Conservation (phyloP, 169 alveolate species). For the Plasmodium chabaudi region DNA sequence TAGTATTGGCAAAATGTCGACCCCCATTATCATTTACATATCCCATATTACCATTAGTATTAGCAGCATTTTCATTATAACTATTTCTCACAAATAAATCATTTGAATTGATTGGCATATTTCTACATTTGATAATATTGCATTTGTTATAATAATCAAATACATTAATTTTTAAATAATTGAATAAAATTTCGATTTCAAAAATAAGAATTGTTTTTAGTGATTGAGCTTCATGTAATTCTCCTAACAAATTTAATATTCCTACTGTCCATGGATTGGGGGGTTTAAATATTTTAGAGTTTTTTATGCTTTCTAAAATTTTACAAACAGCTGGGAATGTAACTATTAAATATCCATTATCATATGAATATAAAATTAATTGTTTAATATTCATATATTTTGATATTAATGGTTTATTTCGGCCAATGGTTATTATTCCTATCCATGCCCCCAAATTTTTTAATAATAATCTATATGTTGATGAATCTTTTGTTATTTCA, state of each 20-base stretch:
- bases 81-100: conserved; percentile 56
- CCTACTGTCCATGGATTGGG: conserved; percentile 96
- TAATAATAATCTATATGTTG: conserved; percentile 89
- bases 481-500: conserved; percentile 87
- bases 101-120: conserved; percentile 57
- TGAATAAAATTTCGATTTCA: conserved; percentile 89
- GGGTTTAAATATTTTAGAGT: conserved; percentile 87
- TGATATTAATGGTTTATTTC: conserved; percentile 91
- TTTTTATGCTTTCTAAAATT: conserved; percentile 86
- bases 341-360: conserved; percentile 86
- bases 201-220: conserved; percentile 88
- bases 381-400: conserved; percentile 91
- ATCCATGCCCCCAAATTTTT: conserved; percentile 92
- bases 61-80: conserved; percentile 10
- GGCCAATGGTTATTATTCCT: conserved; percentile 90
- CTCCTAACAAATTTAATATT: conserved; percentile 89
- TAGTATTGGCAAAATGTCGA: background rate
- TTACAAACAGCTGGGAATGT: conserved; percentile 92
- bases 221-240: conserved; percentile 86
- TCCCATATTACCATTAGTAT: conserved; percentile 11
- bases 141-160: conserved; percentile 77
- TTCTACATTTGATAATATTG: conserved; percentile 64
- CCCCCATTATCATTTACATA: conserved; percentile 18
- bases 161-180: conserved; percentile 82
- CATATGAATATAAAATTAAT: conserved; percentile 87